Evolutionary conservation across 2,329 filamentous ascomycete species (phyloP), one percentile per base, ranked within the genome.

Genomic region (Sphaerulina populicola): DNA sequence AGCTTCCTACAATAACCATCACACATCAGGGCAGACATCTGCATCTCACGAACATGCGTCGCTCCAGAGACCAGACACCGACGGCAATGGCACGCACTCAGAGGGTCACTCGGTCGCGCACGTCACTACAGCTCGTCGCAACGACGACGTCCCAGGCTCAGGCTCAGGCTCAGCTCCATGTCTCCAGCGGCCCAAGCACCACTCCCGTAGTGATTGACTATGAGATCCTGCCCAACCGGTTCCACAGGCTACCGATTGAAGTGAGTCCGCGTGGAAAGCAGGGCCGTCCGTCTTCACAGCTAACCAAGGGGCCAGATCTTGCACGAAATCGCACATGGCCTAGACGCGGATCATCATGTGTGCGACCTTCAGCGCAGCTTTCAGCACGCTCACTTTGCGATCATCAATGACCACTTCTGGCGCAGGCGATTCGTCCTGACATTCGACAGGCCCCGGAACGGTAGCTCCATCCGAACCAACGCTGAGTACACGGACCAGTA

Each of bases 401-500:
- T 77, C 47, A 66, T 72, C 29, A 66, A 63, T 4, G 67, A 71
- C 38, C 57, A 66, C 6, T 73, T 77, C 59, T 79, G 76, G 76
- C 70, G 72, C 33, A 55, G 60, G 35, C 68, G 65, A 14, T 79
- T 75, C 57, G 60, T 66, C 11, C 49, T 63, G 18, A 64, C 51
- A 23, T 79, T 71, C 55, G 75, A 76, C 38, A 55, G 33, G 29
- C 62, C 62, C 15, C 31, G 52, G 31, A 51, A 42, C 18, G 50
- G 36, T 40, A 42, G 36, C 57, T 44, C 47, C 42, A 23, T 38
- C 62, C 40, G 44, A 47, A 48, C 40, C 50, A 47, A 66, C 68
- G 47, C 43, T 56, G 57, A 67, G 6, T 58, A 72, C 50, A 68
- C 65, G 52, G 61, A 59, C 6, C 40, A 63, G 39, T 75, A 75